Percentiles rank a stretch among this genome's conserved stretches.
Evolutionary conservation across 2,329 filamentous ascomycete species (phyloP).

Genomic region (Sporothrix mexicana): DNA sequence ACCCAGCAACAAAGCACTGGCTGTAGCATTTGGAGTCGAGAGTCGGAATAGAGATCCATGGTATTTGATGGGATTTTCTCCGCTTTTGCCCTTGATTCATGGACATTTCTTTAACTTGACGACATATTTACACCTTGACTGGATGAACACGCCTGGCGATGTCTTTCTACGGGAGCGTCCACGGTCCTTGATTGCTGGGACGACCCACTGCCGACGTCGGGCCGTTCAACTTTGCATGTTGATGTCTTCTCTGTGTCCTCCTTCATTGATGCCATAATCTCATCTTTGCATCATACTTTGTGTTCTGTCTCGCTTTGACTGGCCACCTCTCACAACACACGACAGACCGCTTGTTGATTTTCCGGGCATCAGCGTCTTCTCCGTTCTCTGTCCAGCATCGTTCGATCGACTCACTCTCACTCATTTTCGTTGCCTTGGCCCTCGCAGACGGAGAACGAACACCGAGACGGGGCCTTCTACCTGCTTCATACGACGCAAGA

Average conservation of each 20-base stretch:
- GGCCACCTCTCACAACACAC: too few species aligned
- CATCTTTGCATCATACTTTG: background rate
- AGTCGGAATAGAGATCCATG: background rate
- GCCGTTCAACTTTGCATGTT: too few species aligned
- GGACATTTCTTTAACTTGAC: background rate
- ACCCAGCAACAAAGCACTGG: background rate
- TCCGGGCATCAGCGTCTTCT: background rate
- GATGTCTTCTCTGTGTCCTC: background rate
- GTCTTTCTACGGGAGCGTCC: background rate
- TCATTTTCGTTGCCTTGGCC: background rate
- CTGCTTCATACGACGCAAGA: background rate
- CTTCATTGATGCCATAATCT: background rate
- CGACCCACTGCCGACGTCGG: background rate
- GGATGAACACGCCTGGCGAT: background rate
- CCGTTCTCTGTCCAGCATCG: background rate
- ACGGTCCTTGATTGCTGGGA: background rate
- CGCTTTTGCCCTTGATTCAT: background rate
- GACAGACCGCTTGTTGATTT: slow-evolving; percentile 19
- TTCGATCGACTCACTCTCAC: slow-evolving; percentile 17
- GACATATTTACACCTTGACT: background rate
- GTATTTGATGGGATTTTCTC: background rate
- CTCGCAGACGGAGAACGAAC: slow-evolving; percentile 9
- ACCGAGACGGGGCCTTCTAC: slow-evolving; percentile 8
- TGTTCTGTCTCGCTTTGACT: background rate
- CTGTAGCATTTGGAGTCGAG: background rate